These are phyloP conservation scores for Pelargonium myrrhifolium DNA, from an alignment of 441 rosid species.

Conservation along the genomic window DNA sequence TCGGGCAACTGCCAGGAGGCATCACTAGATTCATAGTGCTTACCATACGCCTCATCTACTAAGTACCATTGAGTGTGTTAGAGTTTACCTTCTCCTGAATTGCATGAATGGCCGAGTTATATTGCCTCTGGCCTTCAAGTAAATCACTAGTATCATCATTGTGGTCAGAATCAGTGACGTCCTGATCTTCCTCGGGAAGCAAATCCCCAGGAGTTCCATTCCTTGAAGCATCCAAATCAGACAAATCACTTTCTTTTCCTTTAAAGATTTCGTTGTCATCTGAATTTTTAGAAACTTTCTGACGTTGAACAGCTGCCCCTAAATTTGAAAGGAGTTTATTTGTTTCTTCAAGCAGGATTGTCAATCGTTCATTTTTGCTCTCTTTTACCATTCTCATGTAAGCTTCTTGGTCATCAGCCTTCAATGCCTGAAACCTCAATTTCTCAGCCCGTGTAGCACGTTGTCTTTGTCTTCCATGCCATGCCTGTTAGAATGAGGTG, in stretches of 20 bases:
- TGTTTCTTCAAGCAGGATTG: conserved; percentile 91
- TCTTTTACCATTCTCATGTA: conserved; percentile 96
- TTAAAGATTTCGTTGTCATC: conserved; percentile 63
- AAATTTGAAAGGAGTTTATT: conserved; percentile 85
- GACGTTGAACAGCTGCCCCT: conserved; percentile 99
- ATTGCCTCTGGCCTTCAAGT: conserved; percentile 97
- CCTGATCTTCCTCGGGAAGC: conserved; percentile 60
- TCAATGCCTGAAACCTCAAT: conserved; percentile 89
- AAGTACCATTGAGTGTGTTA: conserved; percentile 6
- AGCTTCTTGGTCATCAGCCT: conserved; percentile 96
- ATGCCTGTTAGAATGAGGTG: conserved; percentile 48
- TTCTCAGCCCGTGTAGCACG: conserved; percentile 98
- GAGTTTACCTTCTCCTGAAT: conserved; percentile 81
- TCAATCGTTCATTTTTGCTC: conserved; percentile 93
- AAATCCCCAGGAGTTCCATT: conserved; percentile 59
- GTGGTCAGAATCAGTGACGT: conserved; percentile 58
- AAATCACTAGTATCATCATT: conserved; percentile 73
- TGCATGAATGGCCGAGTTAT: conserved; percentile 90
- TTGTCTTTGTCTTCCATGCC: conserved; percentile 99
- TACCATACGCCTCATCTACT: too few species aligned
- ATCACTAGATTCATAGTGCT: not conserved
- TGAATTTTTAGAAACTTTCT: conserved; percentile 68
- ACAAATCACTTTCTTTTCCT: conserved; percentile 63
- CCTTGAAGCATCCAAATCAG: conserved; percentile 65
- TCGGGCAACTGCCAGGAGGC: not conserved